phyloP scores from a whole-genome alignment of 208 protist genomes.

The Acanthamoeba quina region DNA sequence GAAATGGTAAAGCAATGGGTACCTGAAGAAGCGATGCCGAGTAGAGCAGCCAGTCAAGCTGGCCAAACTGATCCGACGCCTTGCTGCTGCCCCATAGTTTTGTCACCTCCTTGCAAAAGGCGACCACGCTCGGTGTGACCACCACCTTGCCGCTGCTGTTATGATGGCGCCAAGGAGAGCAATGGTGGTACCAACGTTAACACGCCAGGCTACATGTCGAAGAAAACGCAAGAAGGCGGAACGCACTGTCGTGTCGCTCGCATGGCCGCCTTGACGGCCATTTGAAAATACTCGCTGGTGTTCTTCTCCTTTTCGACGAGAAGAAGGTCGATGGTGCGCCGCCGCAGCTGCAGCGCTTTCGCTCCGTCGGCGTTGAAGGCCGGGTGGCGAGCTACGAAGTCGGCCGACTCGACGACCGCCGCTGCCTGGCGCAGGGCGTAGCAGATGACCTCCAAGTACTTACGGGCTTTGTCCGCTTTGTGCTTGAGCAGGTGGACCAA shows the following conservation, averaged over 20 bases:
- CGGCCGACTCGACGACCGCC: slow-evolving; percentile 6
- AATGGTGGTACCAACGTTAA: background rate
- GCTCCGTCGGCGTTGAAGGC: slow-evolving; percentile 5
- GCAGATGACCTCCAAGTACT: slow-evolving; percentile 37
- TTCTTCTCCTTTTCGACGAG: slow-evolving; percentile 47
- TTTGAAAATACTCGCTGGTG: background rate
- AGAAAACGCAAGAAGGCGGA: background rate
- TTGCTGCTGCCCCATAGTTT: background rate
- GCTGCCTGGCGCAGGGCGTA: slow-evolving; percentile 12
- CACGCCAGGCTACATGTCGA: background rate
- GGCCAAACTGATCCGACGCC: background rate
- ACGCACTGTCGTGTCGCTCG: background rate
- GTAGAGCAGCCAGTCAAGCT: slow-evolving; percentile 24
- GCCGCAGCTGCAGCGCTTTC: slow-evolving; percentile 41
- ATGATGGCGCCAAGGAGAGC: background rate
- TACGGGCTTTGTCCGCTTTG: slow-evolving; percentile 26
- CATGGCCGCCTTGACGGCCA: slow-evolving; percentile 26
- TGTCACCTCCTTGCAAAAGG: background rate
- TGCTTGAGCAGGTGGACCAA: slow-evolving; percentile 19
- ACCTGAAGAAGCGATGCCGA: slow-evolving; percentile 9
- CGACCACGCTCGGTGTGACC: background rate
- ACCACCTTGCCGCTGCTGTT: slow-evolving; percentile 15
- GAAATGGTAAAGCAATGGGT: background rate
- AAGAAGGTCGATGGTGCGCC: background rate
- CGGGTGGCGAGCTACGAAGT: slow-evolving; percentile 11